Percentiles rank a stretch among this genome's conserved stretches.
These are phyloP conservation scores for Larix kaempferi DNA, from an alignment of 75 land plant species.

Conservation along the genomic window DNA sequence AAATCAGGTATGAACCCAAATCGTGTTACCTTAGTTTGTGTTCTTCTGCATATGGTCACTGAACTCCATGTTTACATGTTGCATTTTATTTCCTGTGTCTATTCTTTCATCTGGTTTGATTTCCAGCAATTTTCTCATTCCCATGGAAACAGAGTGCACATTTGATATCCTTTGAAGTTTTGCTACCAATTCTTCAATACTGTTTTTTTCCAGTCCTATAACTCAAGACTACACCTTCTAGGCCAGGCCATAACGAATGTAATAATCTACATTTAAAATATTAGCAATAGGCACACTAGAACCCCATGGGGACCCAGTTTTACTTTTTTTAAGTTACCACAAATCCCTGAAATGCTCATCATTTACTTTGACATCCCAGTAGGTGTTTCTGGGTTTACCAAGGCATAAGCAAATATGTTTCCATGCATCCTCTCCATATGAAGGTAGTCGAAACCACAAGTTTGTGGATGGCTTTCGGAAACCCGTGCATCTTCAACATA, in stretches of 20 bases:
- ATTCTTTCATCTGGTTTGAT: slow-evolving; percentile 56
- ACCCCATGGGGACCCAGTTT: slow-evolving; percentile 47
- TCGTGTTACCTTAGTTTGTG: too few species aligned
- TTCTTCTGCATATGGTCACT: too few species aligned
- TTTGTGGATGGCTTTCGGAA: slow-evolving; percentile 60
- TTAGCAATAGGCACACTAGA: slow-evolving; percentile 81
- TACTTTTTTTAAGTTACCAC: slow-evolving; percentile 88
- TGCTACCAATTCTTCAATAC: slow-evolving; percentile 75
- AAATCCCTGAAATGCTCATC: slow-evolving; percentile 78
- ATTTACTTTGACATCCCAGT: slow-evolving; percentile 82
- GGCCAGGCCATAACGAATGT: slow-evolving; percentile 76
- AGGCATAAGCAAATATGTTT: slow-evolving; percentile 78
- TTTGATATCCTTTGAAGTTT: slow-evolving; percentile 82
- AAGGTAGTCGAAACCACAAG: slow-evolving; percentile 82
- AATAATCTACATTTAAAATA: slow-evolving; percentile 84
- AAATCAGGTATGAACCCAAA: too few species aligned
- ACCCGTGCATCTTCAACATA: slow-evolving; percentile 84
- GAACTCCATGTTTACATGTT: slow-evolving; percentile 25
- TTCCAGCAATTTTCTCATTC: slow-evolving; percentile 77
- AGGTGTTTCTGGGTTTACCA: slow-evolving; percentile 86
- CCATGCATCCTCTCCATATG: slow-evolving; percentile 73
- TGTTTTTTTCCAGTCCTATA: slow-evolving; percentile 74
- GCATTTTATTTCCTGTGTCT: slow-evolving; percentile 25
- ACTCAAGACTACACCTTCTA: slow-evolving; percentile 75
- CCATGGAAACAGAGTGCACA: slow-evolving; percentile 83